Evolutionary conservation across 371 early-diverging fungal genomes (phyloP).

Genomic region (Mortierella sp.): DNA sequence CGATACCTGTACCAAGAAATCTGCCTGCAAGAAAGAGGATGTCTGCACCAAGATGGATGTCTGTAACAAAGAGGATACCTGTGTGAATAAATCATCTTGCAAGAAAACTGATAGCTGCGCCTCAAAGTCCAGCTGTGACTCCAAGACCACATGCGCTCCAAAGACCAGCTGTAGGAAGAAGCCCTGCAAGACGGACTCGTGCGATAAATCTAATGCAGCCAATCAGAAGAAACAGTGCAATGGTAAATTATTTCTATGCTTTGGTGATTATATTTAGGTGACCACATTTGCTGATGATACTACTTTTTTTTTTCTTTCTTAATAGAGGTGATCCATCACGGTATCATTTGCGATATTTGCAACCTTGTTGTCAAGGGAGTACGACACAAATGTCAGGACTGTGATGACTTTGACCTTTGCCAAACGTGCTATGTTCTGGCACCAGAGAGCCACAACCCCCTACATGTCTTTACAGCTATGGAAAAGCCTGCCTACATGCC

Average conservation of each 20-base stretch:
- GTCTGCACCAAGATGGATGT: constrained; percentile 3
- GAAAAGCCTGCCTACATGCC: constrained; percentile 12
- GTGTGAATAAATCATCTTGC: background rate
- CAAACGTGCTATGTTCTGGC: constrained; percentile 56
- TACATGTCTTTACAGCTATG: constrained; percentile 52
- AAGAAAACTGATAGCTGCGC: background rate
- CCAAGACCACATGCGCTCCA: background rate
- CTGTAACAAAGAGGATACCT: background rate
- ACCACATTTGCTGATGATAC: background rate
- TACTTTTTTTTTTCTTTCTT: background rate
- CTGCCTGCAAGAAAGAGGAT: background rate
- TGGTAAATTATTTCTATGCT: too few relatives aligned
- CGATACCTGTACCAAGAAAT: background rate
- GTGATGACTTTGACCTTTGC: constrained; percentile 67
- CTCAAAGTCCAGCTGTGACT: background rate
- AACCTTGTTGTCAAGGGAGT: constrained; percentile 55
- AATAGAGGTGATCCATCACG: constrained; percentile 14
- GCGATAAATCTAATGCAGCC: background rate
- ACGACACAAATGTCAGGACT: constrained; percentile 61
- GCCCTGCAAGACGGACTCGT: constrained; percentile 5
- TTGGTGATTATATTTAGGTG: background rate
- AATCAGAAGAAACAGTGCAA: too few relatives aligned
- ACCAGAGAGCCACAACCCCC: constrained; percentile 31
- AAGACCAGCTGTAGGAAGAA: background rate
- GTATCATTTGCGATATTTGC: constrained; percentile 61